Percentiles rank a stretch among this genome's conserved stretches.
phyloP scores from a whole-genome alignment of 371 early-diverging fungal species.

The Mucor indicus region DNA sequence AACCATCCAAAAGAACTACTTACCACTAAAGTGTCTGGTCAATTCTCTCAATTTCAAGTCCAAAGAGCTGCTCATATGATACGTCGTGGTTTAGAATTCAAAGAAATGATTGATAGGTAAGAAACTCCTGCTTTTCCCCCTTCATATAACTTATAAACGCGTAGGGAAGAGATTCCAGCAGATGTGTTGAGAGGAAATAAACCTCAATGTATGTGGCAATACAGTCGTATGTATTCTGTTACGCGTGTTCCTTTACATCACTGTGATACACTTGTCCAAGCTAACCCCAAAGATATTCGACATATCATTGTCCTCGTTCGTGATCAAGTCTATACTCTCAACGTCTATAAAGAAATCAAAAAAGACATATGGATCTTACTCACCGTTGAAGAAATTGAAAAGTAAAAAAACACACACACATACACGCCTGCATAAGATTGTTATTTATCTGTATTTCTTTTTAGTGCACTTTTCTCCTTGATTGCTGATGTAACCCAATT shows the following conservation, averaged over 20 bases:
- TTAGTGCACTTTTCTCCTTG: conserved; percentile 27
- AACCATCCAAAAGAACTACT: conserved; percentile 60
- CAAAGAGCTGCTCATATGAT: conserved; percentile 85
- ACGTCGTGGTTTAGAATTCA: conserved; percentile 66
- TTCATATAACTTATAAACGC: no score
- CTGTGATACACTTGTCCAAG: conserved; percentile 58
- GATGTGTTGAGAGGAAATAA: conserved; percentile 52
- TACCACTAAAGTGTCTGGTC: conserved; percentile 29
- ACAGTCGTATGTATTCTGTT: conserved; percentile 70
- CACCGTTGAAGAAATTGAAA: conserved; percentile 69
- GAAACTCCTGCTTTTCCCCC: no score
- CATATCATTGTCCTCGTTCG: conserved; percentile 73
- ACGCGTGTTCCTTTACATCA: conserved; percentile 77
- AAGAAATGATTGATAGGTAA: conserved; percentile 67
- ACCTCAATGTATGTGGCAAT: conserved; percentile 85
- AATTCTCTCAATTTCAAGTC: conserved; percentile 76
- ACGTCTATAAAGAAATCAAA: conserved; percentile 49
- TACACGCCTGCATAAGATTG: no score
- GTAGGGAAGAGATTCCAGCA: conserved; percentile 50
- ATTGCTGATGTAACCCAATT: conserved; percentile 44
- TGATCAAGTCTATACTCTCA: conserved; percentile 78
- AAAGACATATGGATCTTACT: conserved; percentile 45
- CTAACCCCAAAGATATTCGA: conserved; percentile 45
- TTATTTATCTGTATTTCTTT: neutral
- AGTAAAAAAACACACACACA: conserved; percentile 52